Percentiles rank a stretch among this genome's conserved stretches.
Conservation (phyloP, 2,329 filamentous ascomycete species). For the Colletotrichum caudatum region DNA sequence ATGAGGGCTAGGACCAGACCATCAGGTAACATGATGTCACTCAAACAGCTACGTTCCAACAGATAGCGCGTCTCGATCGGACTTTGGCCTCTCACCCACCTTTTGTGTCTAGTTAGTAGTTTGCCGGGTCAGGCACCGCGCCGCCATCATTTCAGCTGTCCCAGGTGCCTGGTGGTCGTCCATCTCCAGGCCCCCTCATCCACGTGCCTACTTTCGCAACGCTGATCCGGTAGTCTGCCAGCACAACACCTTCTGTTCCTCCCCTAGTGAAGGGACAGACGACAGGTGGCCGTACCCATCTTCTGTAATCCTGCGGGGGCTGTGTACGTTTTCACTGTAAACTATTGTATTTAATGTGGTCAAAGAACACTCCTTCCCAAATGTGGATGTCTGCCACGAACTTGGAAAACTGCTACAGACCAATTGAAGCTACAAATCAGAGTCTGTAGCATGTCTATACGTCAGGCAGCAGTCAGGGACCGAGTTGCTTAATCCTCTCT, state of each 20-base stretch:
- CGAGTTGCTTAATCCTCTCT: not conserved
- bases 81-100: constrained; percentile 1
- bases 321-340: not conserved
- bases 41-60: constrained; percentile 15
- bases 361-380: not conserved
- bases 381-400: not conserved
- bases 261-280: not conserved
- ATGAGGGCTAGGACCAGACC: constrained; percentile 15
- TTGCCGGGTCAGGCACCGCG: constrained; percentile 4
- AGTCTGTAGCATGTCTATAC: constrained; percentile 11
- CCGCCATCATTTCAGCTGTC: constrained; percentile 9
- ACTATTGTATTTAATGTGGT: not conserved
- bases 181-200: not conserved
- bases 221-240: not conserved
- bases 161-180: constrained; percentile 20
- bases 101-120: not conserved
- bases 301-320: not conserved
- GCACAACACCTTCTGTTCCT: not conserved
- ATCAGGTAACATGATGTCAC: constrained; percentile 19
- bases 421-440: not conserved
- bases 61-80: constrained; percentile 19
- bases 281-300: not conserved
- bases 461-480: constrained; percentile 7
- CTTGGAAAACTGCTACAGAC: not conserved
- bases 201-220: constrained; percentile 2